Conservation (phyloP, 257 asterid species). For the Primulina tabacum region DNA sequence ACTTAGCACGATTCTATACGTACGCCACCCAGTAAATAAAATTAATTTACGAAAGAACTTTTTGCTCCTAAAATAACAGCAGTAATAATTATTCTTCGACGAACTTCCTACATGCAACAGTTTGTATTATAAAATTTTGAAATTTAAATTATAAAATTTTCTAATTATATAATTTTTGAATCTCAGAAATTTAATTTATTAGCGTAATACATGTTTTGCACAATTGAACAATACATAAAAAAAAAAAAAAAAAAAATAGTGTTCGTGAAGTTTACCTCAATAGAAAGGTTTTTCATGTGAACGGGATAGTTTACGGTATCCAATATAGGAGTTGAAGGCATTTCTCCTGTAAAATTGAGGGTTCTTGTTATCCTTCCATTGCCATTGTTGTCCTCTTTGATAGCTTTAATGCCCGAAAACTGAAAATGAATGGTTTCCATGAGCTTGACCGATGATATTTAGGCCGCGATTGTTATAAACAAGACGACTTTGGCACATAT, state of each 20-base stretch:
- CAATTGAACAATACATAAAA: no score
- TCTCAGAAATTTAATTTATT: not conserved
- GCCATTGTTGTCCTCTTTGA: conserved; percentile 25
- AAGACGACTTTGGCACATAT: no score
- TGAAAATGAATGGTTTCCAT: conserved; percentile 5
- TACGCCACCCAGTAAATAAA: no score
- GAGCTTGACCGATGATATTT: not conserved
- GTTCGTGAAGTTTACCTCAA: conserved; percentile 32
- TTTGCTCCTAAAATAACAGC: no score
- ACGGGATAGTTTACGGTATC: conserved; percentile 61
- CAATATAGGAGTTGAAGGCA: conserved; percentile 56
- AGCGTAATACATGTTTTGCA: not conserved
- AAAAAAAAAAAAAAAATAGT: no score
- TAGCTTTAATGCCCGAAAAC: conserved; percentile 29
- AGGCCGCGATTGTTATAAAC: not conserved
- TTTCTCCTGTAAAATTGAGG: conserved; percentile 48
- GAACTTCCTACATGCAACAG: no score
- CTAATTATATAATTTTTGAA: no score
- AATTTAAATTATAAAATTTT: no score
- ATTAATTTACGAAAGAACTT: no score
- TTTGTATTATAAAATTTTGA: no score
- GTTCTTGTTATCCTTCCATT: conserved; percentile 21
- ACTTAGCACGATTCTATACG: no score
- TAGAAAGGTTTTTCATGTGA: conserved; percentile 68
- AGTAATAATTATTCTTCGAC: no score